phyloP scores from a whole-genome alignment of 176 grass and related monocot species.

The Oryza coarctata region DNA sequence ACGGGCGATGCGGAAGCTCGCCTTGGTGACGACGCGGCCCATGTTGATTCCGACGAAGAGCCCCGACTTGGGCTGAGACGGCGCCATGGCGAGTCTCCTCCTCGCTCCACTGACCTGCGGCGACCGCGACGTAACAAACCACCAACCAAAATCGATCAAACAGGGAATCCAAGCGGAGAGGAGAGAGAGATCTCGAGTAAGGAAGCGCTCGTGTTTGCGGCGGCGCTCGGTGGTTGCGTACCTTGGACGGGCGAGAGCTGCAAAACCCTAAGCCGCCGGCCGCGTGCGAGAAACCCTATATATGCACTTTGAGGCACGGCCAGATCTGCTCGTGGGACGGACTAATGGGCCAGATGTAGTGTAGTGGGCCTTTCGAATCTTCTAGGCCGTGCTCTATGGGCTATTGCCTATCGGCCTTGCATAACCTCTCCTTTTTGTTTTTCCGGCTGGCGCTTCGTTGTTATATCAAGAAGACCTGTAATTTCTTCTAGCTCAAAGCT shows the following conservation, averaged over 20 bases:
- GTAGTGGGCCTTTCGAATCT: too few relatives aligned
- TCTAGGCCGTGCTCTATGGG: not conserved
- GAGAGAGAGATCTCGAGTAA: not conserved
- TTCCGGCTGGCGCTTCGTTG: not conserved
- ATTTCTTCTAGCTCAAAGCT: too few relatives aligned
- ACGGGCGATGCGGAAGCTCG: conserved; percentile 56
- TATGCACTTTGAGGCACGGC: not conserved
- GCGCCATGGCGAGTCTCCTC: conserved; percentile 39
- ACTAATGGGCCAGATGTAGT: not conserved
- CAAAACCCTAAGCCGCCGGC: conserved; percentile 36
- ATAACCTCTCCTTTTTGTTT: not conserved
- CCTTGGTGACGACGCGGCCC: conserved; percentile 66
- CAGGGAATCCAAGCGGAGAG: not conserved
- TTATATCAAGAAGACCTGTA: too few relatives aligned
- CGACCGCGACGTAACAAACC: not conserved
- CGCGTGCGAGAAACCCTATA: conserved; percentile 21
- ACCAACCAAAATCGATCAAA: not conserved
- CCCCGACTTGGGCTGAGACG: conserved; percentile 56
- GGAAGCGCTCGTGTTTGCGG: not conserved
- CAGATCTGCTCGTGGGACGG: not conserved
- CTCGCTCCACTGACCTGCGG: conserved; percentile 11
- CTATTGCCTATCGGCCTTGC: not conserved
- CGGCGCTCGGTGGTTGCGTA: not conserved
- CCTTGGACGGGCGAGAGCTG: not conserved
- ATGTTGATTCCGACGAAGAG: conserved; percentile 72